phyloP scores from a whole-genome alignment of 257 asterid species.

The Marsdenia floribunda region DNA sequence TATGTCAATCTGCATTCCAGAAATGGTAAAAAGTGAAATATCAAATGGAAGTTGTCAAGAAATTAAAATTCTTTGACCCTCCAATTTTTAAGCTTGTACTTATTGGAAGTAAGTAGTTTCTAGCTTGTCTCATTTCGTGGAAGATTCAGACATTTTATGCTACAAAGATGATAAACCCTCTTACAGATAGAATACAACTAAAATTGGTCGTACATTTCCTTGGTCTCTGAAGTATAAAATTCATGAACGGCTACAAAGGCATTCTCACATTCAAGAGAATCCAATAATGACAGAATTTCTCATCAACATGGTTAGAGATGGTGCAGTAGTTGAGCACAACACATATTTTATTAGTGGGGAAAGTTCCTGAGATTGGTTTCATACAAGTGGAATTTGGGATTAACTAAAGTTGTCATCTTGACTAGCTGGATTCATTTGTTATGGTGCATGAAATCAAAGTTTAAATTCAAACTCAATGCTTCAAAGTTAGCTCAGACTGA shows the following conservation, averaged over 20 bases:
- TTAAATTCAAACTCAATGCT: background rate
- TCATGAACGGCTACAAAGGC: background rate
- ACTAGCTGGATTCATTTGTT: background rate
- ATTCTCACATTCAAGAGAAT: conserved; percentile 2
- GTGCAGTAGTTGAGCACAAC: background rate
- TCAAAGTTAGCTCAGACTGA: background rate
- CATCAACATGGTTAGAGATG: background rate
- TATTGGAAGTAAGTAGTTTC: background rate
- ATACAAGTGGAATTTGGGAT: background rate
- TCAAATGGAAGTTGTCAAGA: background rate
- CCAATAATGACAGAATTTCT: background rate
- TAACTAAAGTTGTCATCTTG: background rate
- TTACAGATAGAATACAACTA: background rate
- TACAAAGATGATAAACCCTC: background rate
- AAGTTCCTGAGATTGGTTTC: background rate
- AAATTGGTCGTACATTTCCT: background rate
- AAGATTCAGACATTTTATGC: background rate
- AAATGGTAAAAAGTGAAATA: background rate
- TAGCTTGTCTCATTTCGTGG: background rate
- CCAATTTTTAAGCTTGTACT: background rate
- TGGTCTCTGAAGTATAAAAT: background rate
- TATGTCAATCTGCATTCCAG: background rate
- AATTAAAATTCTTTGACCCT: background rate
- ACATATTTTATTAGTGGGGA: background rate
- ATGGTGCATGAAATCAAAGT: background rate